phyloP scores from a whole-genome alignment of 345 rosid genomes.

The Psidium friedrichsthalianum region DNA sequence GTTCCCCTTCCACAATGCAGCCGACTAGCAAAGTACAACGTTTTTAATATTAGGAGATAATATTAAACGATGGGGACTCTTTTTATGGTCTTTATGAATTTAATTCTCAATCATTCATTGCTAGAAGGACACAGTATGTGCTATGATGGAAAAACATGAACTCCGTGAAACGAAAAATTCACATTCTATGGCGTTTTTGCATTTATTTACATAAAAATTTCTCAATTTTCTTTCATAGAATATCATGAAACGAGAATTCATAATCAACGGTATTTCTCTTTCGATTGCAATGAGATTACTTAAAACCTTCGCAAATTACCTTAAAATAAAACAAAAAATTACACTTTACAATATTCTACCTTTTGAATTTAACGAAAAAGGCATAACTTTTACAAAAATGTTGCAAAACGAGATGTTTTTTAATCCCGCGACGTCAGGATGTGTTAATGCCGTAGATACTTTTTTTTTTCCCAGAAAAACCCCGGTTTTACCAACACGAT shows the following conservation, averaged over 20 bases:
- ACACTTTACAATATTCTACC: fast-evolving
- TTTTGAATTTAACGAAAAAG: background rate
- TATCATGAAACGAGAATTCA: background rate
- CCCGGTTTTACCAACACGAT: background rate
- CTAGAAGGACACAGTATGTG: fast-evolving
- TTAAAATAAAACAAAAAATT: background rate
- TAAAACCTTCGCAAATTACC: too few relatives aligned
- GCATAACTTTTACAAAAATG: background rate
- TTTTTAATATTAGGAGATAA: too few relatives aligned
- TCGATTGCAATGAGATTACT: background rate
- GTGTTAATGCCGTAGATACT: background rate
- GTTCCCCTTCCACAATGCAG: too few relatives aligned
- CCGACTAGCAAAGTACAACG: too few relatives aligned
- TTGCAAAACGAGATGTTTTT: fast-evolving
- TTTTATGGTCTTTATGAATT: background rate
- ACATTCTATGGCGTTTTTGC: background rate
- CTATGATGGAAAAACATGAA: background rate
- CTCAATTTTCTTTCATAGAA: background rate
- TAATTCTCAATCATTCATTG: background rate
- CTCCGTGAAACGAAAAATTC: background rate
- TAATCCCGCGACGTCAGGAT: background rate
- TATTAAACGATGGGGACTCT: too few relatives aligned
- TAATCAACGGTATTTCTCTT: background rate
- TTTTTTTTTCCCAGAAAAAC: background rate
- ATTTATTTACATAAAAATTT: background rate